A percentile compares a stretch with the other conserved stretches of the same genome.
phyloP scores from a whole-genome alignment of 2,329 filamentous ascomycete species.

The Blastomyces percursus region DNA sequence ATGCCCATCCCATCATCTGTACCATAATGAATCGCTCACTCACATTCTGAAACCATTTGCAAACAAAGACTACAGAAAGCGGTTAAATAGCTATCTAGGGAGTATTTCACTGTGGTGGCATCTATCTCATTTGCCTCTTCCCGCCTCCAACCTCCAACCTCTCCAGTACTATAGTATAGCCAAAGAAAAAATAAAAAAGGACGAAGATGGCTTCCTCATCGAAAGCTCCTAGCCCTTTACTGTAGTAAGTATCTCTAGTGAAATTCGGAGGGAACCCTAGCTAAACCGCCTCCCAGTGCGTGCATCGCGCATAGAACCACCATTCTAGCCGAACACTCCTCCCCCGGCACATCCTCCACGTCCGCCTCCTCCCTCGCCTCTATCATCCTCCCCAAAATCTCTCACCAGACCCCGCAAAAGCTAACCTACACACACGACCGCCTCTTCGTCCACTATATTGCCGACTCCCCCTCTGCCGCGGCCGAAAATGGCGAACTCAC shows the following conservation, averaged over 20 bases:
- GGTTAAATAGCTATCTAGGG: neutral
- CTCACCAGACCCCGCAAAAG: constrained; percentile 68
- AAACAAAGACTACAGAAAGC: neutral
- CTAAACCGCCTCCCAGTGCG: constrained; percentile 45
- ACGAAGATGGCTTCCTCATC: constrained; percentile 59
- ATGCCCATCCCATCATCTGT: neutral
- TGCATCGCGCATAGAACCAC: constrained; percentile 92
- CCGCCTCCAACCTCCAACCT: neutral
- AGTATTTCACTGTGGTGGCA: too few relatives aligned
- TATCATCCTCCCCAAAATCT: constrained; percentile 89
- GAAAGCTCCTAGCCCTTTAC: constrained; percentile 53
- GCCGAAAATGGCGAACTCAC: constrained; percentile 33
- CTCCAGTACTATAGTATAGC: neutral
- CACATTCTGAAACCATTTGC: neutral
- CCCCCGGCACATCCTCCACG: constrained; percentile 69
- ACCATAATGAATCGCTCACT: neutral
- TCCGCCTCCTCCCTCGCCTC: constrained; percentile 84
- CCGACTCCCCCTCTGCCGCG: constrained; percentile 64
- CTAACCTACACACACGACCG: constrained; percentile 87
- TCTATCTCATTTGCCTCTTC: neutral
- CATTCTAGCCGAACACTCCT: constrained; percentile 86
- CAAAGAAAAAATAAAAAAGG: neutral
- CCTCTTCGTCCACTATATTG: constrained; percentile 91
- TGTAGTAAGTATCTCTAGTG: constrained; percentile 52
- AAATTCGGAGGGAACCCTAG: neutral